Conservation (phyloP, 2,329 filamentous ascomycete species). For the Davidsoniella australis region DNA sequence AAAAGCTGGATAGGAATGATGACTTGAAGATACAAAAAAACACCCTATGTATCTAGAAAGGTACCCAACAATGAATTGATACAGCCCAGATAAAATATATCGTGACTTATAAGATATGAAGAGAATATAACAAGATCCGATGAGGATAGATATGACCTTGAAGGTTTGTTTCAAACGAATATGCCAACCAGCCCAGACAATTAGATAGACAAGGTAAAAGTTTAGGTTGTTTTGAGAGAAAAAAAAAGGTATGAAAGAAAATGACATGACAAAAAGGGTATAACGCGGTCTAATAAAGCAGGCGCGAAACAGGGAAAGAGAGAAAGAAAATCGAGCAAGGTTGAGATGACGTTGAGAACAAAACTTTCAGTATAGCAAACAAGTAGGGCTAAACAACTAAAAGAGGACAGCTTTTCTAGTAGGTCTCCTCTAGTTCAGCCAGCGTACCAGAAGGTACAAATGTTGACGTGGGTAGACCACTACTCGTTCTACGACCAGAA, state of each 20-base stretch:
- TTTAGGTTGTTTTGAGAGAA: not conserved
- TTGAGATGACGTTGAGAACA: not conserved
- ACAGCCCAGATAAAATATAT: too few relatives aligned
- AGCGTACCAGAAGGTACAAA: constrained; percentile 19
- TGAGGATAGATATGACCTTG: not conserved
- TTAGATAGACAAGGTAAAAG: not conserved
- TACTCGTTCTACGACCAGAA: constrained; percentile 24
- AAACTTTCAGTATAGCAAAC: constrained; percentile 2
- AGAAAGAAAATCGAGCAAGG: not conserved
- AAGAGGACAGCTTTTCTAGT: constrained; percentile 20
- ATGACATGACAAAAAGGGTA: constrained; percentile 4
- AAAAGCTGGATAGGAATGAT: not conserved
- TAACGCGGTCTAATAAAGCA: constrained; percentile 7
- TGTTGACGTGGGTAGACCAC: constrained; percentile 16
- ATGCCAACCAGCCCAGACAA: not conserved
- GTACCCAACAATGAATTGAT: not conserved
- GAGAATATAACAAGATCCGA: not conserved
- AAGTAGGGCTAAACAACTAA: constrained; percentile 2
- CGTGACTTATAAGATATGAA: not conserved
- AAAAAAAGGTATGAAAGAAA: constrained; percentile 4
- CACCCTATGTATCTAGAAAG: constrained; percentile 2
- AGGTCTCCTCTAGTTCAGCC: constrained; percentile 37
- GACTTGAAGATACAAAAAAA: constrained; percentile 3
- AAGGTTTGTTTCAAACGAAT: not conserved
- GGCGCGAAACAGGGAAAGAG: constrained; percentile 5